Percentiles rank a stretch among this genome's conserved stretches.
Evolutionary conservation across 140 eudicot genomes (phyloP).

Genomic region (Senecio squalidus): DNA sequence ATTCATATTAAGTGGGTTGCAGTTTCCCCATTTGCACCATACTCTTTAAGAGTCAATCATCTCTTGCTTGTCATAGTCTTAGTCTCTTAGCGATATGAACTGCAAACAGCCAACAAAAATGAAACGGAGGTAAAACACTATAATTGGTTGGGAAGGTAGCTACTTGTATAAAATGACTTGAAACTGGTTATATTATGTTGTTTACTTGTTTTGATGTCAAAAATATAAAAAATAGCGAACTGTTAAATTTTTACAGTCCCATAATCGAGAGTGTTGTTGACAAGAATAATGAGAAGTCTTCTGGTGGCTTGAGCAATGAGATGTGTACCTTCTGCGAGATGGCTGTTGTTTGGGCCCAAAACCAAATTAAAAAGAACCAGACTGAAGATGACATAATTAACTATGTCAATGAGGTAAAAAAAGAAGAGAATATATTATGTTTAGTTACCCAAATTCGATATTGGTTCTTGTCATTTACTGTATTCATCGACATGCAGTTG

Average conservation of each 20-base stretch:
- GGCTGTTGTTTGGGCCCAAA: conserved; percentile 90
- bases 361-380: conserved; percentile 55
- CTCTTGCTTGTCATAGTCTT: neutral
- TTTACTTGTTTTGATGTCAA: no score
- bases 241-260: conserved; percentile 14
- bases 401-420: conserved; percentile 51
- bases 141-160: neutral
- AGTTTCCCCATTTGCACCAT: no score
- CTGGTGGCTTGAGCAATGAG: conserved; percentile 43
- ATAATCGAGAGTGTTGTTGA: conserved; percentile 80
- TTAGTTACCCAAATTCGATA: neutral
- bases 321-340: conserved; percentile 90
- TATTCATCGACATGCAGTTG: conserved; percentile 41
- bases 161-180: neutral
- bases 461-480: neutral
- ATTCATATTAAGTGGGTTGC: no score
- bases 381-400: conserved; percentile 67
- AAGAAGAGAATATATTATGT: neutral
- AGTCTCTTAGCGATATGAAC: conserved; percentile 5
- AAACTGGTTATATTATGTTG: conserved; percentile 1
- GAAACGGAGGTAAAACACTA: neutral
- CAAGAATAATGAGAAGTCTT: conserved; percentile 36
- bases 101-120: neutral
- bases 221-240: neutral
- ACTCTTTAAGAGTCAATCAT: no score